Evolutionary conservation across 805 yeast species (phyloP), one percentile per base, ranked within the genome.

Genomic region (Suhomyces canberraensis): DNA sequence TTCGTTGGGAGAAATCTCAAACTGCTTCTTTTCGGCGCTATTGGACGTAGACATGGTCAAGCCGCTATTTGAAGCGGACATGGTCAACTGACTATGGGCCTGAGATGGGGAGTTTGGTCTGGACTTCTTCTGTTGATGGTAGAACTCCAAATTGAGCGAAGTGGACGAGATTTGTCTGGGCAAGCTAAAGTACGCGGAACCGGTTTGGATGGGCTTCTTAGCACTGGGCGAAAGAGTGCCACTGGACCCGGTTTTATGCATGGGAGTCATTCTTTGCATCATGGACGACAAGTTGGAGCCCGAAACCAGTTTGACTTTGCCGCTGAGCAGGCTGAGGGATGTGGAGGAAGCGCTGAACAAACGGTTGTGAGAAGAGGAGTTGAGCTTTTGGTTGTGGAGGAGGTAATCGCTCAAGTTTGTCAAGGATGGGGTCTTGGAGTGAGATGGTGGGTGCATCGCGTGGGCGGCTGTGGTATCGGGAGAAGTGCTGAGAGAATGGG

Each of bases 31-130:
- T 14, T 28, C 31, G 20, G 26, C 16, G 25, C 39, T 20, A 20
- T 26, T 7, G 11, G 27, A 11, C 8, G 16, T 11, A 25, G 21
- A 11, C 25, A 24, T 14, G 11, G 17, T 17, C 19, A 42, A 27
- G 20, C 29, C 16, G 25, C 39, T 20, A 20, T 26, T 7, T 7
- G 27, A 11, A 19, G 16, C 15, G 29, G 21, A 11, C 25, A 24
- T 14, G 11, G 17, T 17, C 19, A 42, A 27, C 17, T 30, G 41
- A 11, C 35, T 35, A 5, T 21, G 29, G 3, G 51, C 29, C 27
- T 34, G 48, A 3, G 50, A 54, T 16, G 78, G 78, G 8, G 76
- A 70, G 48, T 61, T 70, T 20, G 78, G 77, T 42, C 77, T 56
- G 11, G 75, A 69, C 47, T 66, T 69, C 54, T 71, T 73, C 20